Evolutionary conservation across 2,329 filamentous ascomycete genomes (phyloP), one percentile per base, ranked within the genome.

Genomic region (Ambrosiella cleistominuta): DNA sequence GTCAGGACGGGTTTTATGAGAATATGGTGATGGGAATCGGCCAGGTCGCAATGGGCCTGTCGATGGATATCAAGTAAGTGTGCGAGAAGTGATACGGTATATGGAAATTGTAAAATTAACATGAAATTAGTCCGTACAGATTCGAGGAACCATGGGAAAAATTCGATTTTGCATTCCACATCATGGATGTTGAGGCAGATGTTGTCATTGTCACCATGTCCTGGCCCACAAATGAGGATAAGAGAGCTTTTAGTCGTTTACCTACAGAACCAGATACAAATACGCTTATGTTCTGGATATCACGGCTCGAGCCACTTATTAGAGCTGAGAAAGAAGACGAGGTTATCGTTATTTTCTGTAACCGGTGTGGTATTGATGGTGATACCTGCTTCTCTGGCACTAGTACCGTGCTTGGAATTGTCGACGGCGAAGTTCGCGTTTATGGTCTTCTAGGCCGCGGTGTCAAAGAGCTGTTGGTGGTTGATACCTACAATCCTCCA

Each of bases 261-360:
- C 78, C 78, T 0, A 65, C 74, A 0, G 77, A 81, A 47, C 84
- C 85, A 0, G 86, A 90, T 63, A 75, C 85, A 68, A 79, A 86
- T n/a, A 88, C 85, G 0, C 66, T 91, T 7, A 77, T 79, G 0
- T 91, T 90, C 64, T 91, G 86, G 87, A 72, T 87, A 0, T 76
- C 79, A 11, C 76, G 87, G 0, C 73, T 91, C 3, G 81, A 85
- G 54, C 86, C 86, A 0, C 57, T 84, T 0, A 79, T 83, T 35
- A 71, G 75, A 8, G 65, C 69, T 0, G 73, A 80, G 1, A 69
- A 62, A 0, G 63, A 72, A 0, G 74, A 79, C 0, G 83, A 87
- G 57, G 75, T 84, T n/a, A 79, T 86, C 44, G 73, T 90, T 0
- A 74, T 90, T 0, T 77, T 88, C 63, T 81, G 80, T 51, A 91